Conservation (phyloP, 345 rosid genomes). For the Euphorbia lathyris region DNA sequence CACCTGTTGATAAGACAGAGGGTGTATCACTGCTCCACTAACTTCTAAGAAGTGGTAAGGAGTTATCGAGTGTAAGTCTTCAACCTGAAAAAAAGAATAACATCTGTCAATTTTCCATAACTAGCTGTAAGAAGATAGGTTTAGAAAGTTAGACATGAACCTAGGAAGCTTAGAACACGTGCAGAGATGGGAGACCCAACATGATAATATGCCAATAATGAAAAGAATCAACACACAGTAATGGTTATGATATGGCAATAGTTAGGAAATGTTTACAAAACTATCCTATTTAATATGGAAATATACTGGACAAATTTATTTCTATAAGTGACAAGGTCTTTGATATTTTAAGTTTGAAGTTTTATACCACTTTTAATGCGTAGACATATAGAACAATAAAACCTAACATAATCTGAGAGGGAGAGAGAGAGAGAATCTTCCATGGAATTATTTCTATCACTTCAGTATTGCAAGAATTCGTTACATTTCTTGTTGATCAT, state of each 20-base stretch:
- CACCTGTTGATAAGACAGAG: constrained; percentile 97
- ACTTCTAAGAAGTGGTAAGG: constrained; percentile 88
- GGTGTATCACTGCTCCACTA: constrained; percentile 89
- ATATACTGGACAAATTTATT: background rate
- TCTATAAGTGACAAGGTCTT: background rate
- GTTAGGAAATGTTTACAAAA: background rate
- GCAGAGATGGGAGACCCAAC: background rate
- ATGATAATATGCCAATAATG: background rate
- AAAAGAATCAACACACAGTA: background rate
- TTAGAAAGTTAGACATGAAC: background rate
- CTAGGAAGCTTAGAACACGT: background rate
- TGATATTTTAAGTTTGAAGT: background rate
- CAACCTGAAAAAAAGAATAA: constrained; percentile 56
- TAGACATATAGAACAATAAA: background rate
- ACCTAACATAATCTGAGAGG: background rate
- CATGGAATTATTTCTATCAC: background rate
- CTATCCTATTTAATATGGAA: background rate
- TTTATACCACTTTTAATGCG: background rate
- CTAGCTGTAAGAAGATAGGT: background rate
- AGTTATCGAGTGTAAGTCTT: constrained; percentile 88
- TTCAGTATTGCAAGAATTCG: background rate
- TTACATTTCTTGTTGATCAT: background rate
- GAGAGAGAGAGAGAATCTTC: background rate
- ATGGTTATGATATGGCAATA: background rate
- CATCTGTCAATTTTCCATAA: background rate